phyloP scores from a whole-genome alignment of 768 basidiomycete genomes.

The Lactifluus echinatus region DNA sequence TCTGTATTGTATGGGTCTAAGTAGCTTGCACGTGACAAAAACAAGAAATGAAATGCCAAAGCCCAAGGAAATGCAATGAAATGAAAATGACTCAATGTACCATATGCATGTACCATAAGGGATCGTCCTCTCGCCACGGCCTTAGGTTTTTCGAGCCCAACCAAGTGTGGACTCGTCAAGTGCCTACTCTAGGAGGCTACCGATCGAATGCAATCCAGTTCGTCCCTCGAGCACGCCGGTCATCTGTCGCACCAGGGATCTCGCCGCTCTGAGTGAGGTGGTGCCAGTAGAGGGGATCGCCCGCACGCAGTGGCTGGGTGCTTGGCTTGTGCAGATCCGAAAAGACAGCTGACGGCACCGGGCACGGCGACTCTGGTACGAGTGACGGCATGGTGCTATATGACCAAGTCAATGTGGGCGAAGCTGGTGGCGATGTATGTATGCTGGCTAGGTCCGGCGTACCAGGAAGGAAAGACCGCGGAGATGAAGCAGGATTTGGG shows the following conservation, averaged over 20 bases:
- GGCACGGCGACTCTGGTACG: slow-evolving; percentile 15
- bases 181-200: neutral
- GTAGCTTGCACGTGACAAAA: neutral
- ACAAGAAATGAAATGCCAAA: neutral
- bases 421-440: slow-evolving; percentile 1
- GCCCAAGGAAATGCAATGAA: neutral
- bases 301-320: slow-evolving; percentile 36
- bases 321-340: slow-evolving; percentile 30
- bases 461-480: slow-evolving; percentile 21
- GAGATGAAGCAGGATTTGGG: slow-evolving; percentile 3
- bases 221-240: slow-evolving; percentile 42
- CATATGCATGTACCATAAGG: too few species aligned
- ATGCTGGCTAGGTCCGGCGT: slow-evolving; percentile 21
- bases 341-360: slow-evolving; percentile 25
- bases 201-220: slow-evolving; percentile 6
- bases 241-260: slow-evolving; percentile 58
- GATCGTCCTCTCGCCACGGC: neutral
- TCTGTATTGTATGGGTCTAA: neutral
- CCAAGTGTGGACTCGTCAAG: neutral
- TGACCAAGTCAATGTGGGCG: neutral
- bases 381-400: slow-evolving; percentile 12
- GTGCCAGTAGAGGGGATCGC: slow-evolving; percentile 69
- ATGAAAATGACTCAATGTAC: too few species aligned
- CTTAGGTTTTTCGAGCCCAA: neutral
- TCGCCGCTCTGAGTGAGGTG: slow-evolving; percentile 64